Conservation (phyloP, 768 basidiomycete genomes). For the Boletus vinaceobasis region DNA sequence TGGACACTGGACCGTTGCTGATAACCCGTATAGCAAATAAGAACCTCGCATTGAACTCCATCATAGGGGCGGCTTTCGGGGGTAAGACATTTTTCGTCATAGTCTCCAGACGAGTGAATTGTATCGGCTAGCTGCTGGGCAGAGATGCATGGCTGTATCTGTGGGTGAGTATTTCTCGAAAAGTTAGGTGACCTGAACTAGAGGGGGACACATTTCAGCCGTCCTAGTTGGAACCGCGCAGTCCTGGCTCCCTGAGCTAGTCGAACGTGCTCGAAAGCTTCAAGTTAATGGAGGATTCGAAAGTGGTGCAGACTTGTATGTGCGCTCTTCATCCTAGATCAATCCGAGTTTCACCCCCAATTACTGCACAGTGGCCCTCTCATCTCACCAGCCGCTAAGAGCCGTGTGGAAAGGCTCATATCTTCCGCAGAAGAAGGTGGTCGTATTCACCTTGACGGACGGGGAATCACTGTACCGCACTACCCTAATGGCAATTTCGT, state of each 20-base stretch:
- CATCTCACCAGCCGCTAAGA: conserved; percentile 80
- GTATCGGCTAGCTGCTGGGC: conserved; percentile 72
- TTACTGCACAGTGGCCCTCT: conserved; percentile 57
- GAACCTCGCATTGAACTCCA: conserved; percentile 87
- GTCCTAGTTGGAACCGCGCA: conserved; percentile 78
- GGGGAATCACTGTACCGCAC: conserved; percentile 58
- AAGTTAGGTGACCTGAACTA: not conserved
- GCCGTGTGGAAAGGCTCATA: conserved; percentile 72
- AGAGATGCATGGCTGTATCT: conserved; percentile 95
- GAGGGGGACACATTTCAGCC: conserved; percentile 34
- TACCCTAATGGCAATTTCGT: conserved; percentile 93
- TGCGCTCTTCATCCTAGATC: not conserved
- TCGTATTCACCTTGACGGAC: conserved; percentile 82
- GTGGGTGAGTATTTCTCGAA: conserved; percentile 54
- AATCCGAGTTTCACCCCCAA: not conserved
- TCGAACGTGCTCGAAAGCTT: conserved; percentile 75
- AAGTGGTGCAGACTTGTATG: conserved; percentile 73
- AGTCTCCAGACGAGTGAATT: conserved; percentile 19
- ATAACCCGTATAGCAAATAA: conserved; percentile 64
- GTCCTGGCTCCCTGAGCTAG: conserved; percentile 82
- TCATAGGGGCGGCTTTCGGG: conserved; percentile 92
- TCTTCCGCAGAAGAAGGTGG: conserved; percentile 80
- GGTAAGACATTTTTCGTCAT: conserved; percentile 41
- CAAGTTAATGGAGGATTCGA: conserved; percentile 92
- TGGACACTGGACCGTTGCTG: not conserved